Evolutionary conservation across 192 early-diverging fungal genomes (phyloP).

Genomic region (Gryganskiella cystojenkinii): DNA sequence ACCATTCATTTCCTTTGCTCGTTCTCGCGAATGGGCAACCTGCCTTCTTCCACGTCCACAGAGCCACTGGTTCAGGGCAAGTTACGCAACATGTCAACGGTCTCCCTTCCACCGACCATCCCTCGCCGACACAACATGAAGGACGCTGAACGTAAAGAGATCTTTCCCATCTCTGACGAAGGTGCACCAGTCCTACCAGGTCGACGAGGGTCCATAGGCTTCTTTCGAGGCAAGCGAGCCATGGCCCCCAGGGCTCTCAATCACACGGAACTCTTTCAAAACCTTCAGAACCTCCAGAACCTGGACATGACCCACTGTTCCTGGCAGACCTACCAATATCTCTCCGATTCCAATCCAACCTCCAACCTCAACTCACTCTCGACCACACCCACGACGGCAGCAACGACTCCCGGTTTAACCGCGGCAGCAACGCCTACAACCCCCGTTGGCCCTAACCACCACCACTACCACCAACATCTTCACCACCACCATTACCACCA

Average conservation of each 20-base stretch:
- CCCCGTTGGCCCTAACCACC: slow-evolving; percentile 15
- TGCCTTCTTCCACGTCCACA: slow-evolving; percentile 52
- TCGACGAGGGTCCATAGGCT: slow-evolving; percentile 42
- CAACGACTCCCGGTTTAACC: slow-evolving; percentile 35
- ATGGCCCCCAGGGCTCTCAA: slow-evolving; percentile 32
- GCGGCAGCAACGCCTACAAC: slow-evolving; percentile 41
- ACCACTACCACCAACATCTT: neutral
- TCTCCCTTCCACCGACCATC: slow-evolving; percentile 48
- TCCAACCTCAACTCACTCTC: slow-evolving; percentile 43
- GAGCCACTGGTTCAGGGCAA: slow-evolving; percentile 49
- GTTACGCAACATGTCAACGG: slow-evolving; percentile 43
- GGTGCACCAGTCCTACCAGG: slow-evolving; percentile 26
- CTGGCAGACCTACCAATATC: slow-evolving; percentile 32
- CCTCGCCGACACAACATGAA: slow-evolving; percentile 51
- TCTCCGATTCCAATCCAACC: slow-evolving; percentile 26
- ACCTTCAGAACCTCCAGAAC: slow-evolving; percentile 39
- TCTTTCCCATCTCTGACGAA: slow-evolving; percentile 52
- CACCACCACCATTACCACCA: neutral
- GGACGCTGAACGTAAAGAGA: slow-evolving; percentile 50
- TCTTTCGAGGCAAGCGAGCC: slow-evolving; percentile 44
- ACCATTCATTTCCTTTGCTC: slow-evolving; percentile 5
- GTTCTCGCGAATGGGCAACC: slow-evolving; percentile 41
- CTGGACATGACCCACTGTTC: slow-evolving; percentile 36
- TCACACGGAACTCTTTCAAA: slow-evolving; percentile 47
- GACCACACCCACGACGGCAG: slow-evolving; percentile 41